A percentile compares a stretch with the other conserved stretches of the same genome.
phyloP scores from a whole-genome alignment of 495 filamentous ascomycete species.

The Cladorrhinum samala region DNA sequence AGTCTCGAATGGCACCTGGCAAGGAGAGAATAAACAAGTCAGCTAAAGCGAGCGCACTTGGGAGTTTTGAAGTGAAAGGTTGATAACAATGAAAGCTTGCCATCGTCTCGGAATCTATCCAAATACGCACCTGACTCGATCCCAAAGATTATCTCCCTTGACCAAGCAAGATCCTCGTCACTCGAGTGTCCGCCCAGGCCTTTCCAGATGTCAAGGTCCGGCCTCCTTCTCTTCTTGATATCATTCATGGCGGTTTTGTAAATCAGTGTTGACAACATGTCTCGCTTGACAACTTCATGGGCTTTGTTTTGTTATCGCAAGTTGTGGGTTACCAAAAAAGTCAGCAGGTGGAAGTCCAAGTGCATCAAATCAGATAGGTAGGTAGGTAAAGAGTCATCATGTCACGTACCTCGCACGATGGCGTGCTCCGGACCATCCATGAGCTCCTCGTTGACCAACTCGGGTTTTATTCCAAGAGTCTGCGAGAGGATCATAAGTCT shows the following conservation, averaged over 20 bases:
- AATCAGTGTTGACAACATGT: not conserved
- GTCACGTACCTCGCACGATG: not conserved
- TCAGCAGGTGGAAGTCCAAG: too few relatives aligned
- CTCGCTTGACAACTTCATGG: too few relatives aligned
- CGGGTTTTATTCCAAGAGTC: not conserved
- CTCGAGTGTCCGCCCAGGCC: not conserved
- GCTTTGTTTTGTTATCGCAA: too few relatives aligned
- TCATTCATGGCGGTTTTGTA: not conserved
- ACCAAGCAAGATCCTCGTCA: not conserved
- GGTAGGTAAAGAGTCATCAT: too few relatives aligned
- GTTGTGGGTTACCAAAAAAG: too few relatives aligned
- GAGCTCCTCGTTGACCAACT: not conserved
- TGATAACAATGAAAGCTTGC: too few relatives aligned
- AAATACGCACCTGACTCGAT: not conserved
- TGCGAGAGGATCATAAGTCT: constrained; percentile 13
- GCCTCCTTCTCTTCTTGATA: not conserved
- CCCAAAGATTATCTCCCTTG: not conserved
- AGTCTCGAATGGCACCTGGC: constrained; percentile 10
- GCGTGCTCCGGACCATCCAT: constrained; percentile 4
- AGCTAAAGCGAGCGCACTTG: not conserved
- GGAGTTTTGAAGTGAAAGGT: not conserved
- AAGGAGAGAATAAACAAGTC: not conserved
- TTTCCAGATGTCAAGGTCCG: not conserved
- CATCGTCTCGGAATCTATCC: too few relatives aligned
- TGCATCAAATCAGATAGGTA: too few relatives aligned